Evolutionary conservation across 2,329 filamentous ascomycete species (phyloP).

Genomic region (Aspergillus cejpii): DNA sequence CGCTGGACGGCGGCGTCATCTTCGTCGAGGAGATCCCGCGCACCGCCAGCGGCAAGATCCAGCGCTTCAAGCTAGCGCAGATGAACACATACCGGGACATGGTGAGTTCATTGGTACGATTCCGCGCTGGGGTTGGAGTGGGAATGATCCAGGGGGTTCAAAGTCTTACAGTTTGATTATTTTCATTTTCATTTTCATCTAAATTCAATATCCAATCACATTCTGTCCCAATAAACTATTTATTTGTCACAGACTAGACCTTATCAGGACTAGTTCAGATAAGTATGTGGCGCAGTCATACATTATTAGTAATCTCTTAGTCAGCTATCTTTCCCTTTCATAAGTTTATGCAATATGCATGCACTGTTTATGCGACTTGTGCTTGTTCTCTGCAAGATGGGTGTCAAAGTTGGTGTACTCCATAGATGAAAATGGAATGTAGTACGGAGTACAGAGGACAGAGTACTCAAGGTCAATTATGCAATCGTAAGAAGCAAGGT

Average conservation of each 20-base stretch:
- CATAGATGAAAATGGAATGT: no score
- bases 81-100: constrained; percentile 38
- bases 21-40: constrained; percentile 47
- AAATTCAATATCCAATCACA: no score
- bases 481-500: no score
- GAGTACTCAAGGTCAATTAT: no score
- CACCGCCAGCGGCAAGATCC: constrained; percentile 47
- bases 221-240: no score
- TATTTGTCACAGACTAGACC: no score
- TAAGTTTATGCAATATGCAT: background rate
- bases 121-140: constrained; percentile 20
- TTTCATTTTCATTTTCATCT: constrained; percentile 3
- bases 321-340: background rate
- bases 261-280: no score
- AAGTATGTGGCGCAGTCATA: background rate
- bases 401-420: no score
- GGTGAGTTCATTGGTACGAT: constrained; percentile 26
- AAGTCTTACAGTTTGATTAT: constrained; percentile 18
- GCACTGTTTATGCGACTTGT: background rate
- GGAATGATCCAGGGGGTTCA: constrained; percentile 20
- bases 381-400: no score
- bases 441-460: no score
- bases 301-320: no score
- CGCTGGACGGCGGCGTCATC: constrained; percentile 42
- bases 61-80: constrained; percentile 37